Conservation (phyloP, 306 rosid species). For the Acmispon strigosus region DNA sequence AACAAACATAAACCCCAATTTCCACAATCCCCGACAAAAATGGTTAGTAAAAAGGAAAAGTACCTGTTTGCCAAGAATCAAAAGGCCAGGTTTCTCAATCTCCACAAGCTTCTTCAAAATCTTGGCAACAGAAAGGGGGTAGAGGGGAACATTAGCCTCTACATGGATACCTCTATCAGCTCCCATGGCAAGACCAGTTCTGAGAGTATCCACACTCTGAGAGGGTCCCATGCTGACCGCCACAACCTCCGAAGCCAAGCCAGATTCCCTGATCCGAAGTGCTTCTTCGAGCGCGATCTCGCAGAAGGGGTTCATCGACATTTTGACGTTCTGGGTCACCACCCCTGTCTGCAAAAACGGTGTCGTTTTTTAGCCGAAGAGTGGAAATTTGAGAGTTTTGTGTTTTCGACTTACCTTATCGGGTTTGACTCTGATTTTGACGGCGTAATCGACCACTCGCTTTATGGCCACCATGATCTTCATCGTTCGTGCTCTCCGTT, state of each 20-base stretch:
- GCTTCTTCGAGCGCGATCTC: constrained; percentile 97
- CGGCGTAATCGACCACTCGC: constrained; percentile 88
- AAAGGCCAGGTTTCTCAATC: constrained; percentile 74
- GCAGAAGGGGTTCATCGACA: constrained; percentile 98
- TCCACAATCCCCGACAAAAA: no score
- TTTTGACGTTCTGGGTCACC: constrained; percentile 93
- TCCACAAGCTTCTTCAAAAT: constrained; percentile 65
- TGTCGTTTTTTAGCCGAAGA: neutral
- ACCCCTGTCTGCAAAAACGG: constrained; percentile 59
- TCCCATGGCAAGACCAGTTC: constrained; percentile 91
- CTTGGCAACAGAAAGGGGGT: constrained; percentile 77
- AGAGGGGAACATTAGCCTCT: constrained; percentile 37
- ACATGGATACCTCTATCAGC: constrained; percentile 93
- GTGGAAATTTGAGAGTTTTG: neutral
- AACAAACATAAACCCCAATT: constrained; percentile 1
- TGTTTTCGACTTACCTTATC: constrained; percentile 44
- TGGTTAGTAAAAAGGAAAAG: no score
- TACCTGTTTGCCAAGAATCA: constrained; percentile 90
- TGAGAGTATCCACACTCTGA: constrained; percentile 68
- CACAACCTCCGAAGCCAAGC: constrained; percentile 82
- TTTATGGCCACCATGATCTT: constrained; percentile 88
- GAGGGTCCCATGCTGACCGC: constrained; percentile 78
- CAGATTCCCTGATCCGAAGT: constrained; percentile 68
- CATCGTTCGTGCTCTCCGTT: constrained; percentile 29
- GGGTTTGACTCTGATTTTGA: constrained; percentile 87